Percentiles rank a stretch among this genome's conserved stretches.
phyloP scores from a whole-genome alignment of 441 rosid species.

The Geranium incanum region DNA sequence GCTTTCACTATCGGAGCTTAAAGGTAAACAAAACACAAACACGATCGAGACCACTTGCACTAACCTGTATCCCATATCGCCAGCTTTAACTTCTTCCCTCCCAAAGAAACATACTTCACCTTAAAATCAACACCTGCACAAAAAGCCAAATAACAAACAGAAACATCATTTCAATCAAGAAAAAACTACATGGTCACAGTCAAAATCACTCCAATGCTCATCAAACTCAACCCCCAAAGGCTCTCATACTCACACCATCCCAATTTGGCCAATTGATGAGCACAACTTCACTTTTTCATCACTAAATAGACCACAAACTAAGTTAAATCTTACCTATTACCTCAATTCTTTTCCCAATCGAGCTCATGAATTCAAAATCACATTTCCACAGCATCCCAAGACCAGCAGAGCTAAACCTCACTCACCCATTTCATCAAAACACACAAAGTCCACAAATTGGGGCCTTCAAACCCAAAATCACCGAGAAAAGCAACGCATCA shows the following conservation, averaged over 20 bases:
- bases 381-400: background rate
- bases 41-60: background rate
- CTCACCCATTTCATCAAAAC: background rate
- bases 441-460: background rate
- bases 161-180: conserved; percentile 6
- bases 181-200: background rate
- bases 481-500: background rate
- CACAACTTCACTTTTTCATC: background rate
- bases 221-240: background rate
- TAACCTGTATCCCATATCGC: conserved; percentile 83
- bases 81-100: conserved; percentile 62
- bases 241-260: background rate
- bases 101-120: conserved; percentile 46
- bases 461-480: background rate
- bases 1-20: background rate
- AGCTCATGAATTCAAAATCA: background rate
- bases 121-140: conserved; percentile 68
- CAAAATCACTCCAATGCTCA: background rate
- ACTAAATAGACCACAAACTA: background rate
- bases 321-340: background rate
- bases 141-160: conserved; percentile 4
- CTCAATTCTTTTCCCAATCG: background rate
- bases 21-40: background rate
- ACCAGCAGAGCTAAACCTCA: background rate
- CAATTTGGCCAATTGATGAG: background rate